These are phyloP conservation scores for Trichosporon inkin DNA, from an alignment of 1,284 basidiomycete genomes.

Conservation along the genomic window DNA sequence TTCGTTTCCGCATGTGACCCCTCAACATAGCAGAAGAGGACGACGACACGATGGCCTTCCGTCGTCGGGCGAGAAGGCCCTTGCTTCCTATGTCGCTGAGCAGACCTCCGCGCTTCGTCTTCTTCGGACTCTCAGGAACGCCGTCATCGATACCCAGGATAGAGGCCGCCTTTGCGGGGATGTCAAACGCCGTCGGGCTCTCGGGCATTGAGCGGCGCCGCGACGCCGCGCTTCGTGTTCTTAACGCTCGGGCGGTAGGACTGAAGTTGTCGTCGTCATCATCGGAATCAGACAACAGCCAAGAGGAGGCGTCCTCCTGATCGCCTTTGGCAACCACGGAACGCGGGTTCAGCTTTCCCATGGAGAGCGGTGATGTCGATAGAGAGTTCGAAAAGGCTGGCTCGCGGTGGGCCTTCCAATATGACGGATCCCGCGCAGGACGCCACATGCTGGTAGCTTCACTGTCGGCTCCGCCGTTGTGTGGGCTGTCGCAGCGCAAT, in stretches of 20 bases:
- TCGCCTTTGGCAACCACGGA: neutral
- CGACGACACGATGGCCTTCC: neutral
- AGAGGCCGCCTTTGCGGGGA: neutral
- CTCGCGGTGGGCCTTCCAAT: neutral
- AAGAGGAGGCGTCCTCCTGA: neutral
- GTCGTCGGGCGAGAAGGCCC: neutral
- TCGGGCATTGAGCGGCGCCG: neutral
- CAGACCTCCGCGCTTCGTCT: neutral
- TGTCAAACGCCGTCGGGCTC: neutral
- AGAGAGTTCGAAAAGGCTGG: neutral
- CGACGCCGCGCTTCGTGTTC: neutral
- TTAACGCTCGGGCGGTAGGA: neutral
- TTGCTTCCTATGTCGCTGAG: neutral
- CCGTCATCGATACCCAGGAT: neutral
- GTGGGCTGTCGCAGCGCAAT: neutral
- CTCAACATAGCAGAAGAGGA: neutral
- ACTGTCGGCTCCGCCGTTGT: neutral
- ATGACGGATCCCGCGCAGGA: neutral
- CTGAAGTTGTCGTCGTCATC: neutral
- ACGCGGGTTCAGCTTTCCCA: neutral
- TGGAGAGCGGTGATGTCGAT: neutral
- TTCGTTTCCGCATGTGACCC: constrained; percentile 1
- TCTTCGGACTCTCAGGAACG: neutral
- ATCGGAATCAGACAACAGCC: neutral
- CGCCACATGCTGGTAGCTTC: neutral